Evolutionary conservation across 768 basidiomycete species (phyloP), one percentile per base, ranked within the genome.

Genomic region (Serendipita vermifera): DNA sequence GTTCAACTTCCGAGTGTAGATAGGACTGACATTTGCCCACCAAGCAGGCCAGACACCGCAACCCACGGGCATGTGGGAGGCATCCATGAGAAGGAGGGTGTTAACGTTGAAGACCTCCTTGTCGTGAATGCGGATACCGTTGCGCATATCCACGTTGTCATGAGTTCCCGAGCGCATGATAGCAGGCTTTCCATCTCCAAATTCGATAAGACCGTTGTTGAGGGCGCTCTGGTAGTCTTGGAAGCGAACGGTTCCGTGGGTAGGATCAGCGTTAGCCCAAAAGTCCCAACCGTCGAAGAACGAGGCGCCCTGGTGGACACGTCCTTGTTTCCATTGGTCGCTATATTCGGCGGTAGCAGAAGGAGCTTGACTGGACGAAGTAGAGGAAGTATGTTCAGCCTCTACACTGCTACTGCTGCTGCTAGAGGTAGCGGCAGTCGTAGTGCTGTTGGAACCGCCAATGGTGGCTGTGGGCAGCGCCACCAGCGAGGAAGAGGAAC

Each of bases 271-370:
- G 46, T 59, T 67, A 33, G 51, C 58, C 68, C 68, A 71, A 62
- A 93, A 94, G 62, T 77, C 65, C 84, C 85, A 93, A 43, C 81
- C 83, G 64, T 85, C 72, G 59, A 92, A 94, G 73, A 96, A 96
- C 46, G 69, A 71, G 17, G 88, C 90, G 48, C 57, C 55, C 64
- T 61, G 40, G 55, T 29, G 43, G 14, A 48, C 43, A 29, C n/a
- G 27, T 15, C 22, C 36, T 15, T 39, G 22, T 15, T n/a, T 29
- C n/a, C 24, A 31, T 24, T 13, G 14, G n/a, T 7, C 17, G 31
- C 15, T 55, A 41, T 22, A 20, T 15, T 5, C 58, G 38, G 13
- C 62, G 41, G 5, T 65, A 56, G 60, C 59, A 27, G 59, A 43
- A 59, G 39, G 31, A 61, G 32, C 24, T 60, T 56, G 22, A 46